Base-by-base conservation (phyloP, 768 basidiomycete genomes). In the Pisolithus orientalis region DNA sequence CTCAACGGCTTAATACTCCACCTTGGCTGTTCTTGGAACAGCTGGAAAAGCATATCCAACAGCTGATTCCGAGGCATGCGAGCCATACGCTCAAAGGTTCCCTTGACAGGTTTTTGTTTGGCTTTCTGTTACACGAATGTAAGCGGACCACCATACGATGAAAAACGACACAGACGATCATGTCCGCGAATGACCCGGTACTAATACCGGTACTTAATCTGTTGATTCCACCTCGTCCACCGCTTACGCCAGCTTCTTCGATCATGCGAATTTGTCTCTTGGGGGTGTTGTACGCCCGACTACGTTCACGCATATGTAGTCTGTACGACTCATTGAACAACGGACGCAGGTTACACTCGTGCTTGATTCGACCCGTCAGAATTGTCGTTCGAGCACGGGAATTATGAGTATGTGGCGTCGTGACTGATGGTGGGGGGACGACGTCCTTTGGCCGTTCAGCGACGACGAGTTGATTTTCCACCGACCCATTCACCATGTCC, bases 31-130 rank as follows among this genome's bases (percentile, higher is more conserved):
- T 91, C 83, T 53, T 80, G 78, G 75, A 94, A 97, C 6, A 84
- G 74, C 2, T 70, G 59, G 70, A 94, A 94, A 39, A 96, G 76
- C 50, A 85, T 71, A 66, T 96, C 91, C 66, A 92, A 76, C 7
- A 96, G 79, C 63, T 94, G 87, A 70, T 92, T 87, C 50, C 86
- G 78, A 6, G 91, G 90, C 70, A 96, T 84, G 65, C 94, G 89
- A n/a, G 88, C 85, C 81, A 90, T 87, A 59, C 89, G 87, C 68
- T 94, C 90, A 71, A 87, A 87, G 13, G 79, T 72, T 28, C 85
- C 85, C 59, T 89, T 88, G 16, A 75, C 66, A 1, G 73, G 76
- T 65, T 86, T 89, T 38, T 72, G 78, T 69, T 85, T 89, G 14
- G 81, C 74, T 77, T 80, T 80, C 85, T 66, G 31, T 56, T 39